Evolutionary conservation across 73 alveolate species (phyloP).

Genomic region (Blepharisma stoltei): DNA sequence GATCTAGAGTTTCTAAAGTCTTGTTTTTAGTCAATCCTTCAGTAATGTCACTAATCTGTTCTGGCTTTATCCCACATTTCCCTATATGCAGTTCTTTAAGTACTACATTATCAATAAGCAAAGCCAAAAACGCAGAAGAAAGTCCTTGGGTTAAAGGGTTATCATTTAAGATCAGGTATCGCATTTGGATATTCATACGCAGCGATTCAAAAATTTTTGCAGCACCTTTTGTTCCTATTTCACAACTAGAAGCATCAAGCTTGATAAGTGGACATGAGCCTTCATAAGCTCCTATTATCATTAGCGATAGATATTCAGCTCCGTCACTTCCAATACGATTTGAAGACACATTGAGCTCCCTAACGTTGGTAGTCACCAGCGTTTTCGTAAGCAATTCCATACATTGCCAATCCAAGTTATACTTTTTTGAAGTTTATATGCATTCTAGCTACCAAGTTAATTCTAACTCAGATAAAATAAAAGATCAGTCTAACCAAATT

Average conservation of each 20-base stretch:
- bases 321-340: not conserved
- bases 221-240: conserved; percentile 7
- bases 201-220: not conserved
- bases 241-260: not conserved
- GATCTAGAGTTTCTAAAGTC: not conserved
- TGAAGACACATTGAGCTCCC: not conserved
- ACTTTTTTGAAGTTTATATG: too few relatives aligned
- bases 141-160: not conserved
- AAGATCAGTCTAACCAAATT: too few relatives aligned
- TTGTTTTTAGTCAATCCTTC: not conserved
- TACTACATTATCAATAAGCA: not conserved
- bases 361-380: too few relatives aligned
- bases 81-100: not conserved
- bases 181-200: not conserved
- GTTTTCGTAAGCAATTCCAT: too few relatives aligned
- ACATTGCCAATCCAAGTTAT: too few relatives aligned
- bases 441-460: too few relatives aligned
- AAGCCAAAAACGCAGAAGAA: not conserved
- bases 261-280: not conserved
- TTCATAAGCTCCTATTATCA: not conserved
- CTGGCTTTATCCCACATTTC: not conserved
- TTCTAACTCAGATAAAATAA: too few relatives aligned
- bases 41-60: not conserved
- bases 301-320: not conserved
- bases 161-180: not conserved